Conservation (phyloP, 306 rosid species). For the Lathyrus aphaca region DNA sequence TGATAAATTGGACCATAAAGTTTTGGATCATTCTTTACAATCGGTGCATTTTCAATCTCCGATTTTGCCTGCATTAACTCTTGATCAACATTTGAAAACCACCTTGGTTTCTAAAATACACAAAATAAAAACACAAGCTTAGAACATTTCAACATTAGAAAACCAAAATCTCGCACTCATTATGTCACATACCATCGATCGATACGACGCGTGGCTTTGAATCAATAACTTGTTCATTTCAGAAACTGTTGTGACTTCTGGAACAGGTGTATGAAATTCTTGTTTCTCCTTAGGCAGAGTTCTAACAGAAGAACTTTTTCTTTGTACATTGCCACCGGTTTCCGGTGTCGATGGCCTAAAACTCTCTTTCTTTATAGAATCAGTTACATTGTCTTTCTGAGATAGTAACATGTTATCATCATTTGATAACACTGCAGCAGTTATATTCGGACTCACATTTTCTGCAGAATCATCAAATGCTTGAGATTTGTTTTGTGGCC, state of each 20-base stretch:
- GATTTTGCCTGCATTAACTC: conserved; percentile 59
- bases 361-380: conserved; percentile 33
- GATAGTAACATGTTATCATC: conserved; percentile 36
- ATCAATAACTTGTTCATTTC: conserved; percentile 70
- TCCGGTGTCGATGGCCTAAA: conserved; percentile 28
- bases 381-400: conserved; percentile 9
- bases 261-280: conserved; percentile 38
- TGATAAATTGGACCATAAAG: conserved; percentile 73
- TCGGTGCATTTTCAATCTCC: conserved; percentile 74
- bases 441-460: conserved; percentile 35
- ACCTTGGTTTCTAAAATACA: conserved; percentile 58
- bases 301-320: conserved; percentile 34
- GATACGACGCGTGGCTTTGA: conserved; percentile 53
- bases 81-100: conserved; percentile 67
- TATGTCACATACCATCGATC: conserved; percentile 52
- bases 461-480: conserved; percentile 39
- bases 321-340: conserved; percentile 18
- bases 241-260: conserved; percentile 58
- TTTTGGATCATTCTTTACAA: conserved; percentile 55
- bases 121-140: conserved; percentile 20
- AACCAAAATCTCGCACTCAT: no score
- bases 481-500: conserved; percentile 35
- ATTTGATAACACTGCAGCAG: conserved; percentile 30
- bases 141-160: conserved; percentile 3
- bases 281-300: conserved; percentile 42